Conservation (phyloP, 2,329 filamentous ascomycete species). For the Trichophyton benhamiae region DNA sequence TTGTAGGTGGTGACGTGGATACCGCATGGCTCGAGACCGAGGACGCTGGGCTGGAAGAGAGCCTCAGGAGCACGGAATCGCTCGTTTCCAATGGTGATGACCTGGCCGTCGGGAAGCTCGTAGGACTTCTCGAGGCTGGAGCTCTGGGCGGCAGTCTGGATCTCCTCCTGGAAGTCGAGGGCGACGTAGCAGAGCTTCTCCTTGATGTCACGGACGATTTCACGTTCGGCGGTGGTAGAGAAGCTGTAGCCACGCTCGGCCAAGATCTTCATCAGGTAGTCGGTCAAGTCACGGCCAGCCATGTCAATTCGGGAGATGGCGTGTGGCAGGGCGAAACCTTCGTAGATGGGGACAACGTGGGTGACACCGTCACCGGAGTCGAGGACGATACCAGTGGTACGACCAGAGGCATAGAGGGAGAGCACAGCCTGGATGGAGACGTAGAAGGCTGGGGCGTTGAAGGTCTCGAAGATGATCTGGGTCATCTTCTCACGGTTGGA, state of each 20-base stretch:
- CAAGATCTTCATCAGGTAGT: constrained; percentile 99
- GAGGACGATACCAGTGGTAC: constrained; percentile 99
- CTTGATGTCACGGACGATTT: constrained; percentile 99
- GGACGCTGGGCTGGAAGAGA: constrained; percentile 96
- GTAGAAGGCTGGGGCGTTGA: constrained; percentile 99
- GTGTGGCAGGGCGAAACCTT: constrained; percentile 99
- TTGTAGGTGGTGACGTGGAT: constrained; percentile 99
- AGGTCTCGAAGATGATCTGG: constrained; percentile 99
- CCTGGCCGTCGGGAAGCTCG: constrained; percentile 97
- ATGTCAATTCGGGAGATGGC: constrained; percentile 99
- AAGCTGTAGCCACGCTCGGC: constrained; percentile 99
- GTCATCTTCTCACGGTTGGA: constrained; percentile 99
- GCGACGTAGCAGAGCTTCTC: constrained; percentile 99
- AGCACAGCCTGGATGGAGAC: constrained; percentile 99
- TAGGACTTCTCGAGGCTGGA: constrained; percentile 99
- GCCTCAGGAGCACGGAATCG: constrained; percentile 99
- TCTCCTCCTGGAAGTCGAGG: constrained; percentile 99
- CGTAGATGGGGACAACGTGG: constrained; percentile 99
- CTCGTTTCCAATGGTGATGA: constrained; percentile 99
- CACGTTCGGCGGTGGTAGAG: constrained; percentile 98
- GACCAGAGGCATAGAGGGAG: constrained; percentile 98
- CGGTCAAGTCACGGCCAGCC: constrained; percentile 99
- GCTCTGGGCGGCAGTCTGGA: constrained; percentile 98
- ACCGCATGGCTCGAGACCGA: constrained; percentile 96
- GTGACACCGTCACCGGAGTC: constrained; percentile 99